A percentile compares a stretch with the other conserved stretches of the same genome.
Conservation (phyloP, 805 yeast genomes). For the Yarrowia hollandica region DNA sequence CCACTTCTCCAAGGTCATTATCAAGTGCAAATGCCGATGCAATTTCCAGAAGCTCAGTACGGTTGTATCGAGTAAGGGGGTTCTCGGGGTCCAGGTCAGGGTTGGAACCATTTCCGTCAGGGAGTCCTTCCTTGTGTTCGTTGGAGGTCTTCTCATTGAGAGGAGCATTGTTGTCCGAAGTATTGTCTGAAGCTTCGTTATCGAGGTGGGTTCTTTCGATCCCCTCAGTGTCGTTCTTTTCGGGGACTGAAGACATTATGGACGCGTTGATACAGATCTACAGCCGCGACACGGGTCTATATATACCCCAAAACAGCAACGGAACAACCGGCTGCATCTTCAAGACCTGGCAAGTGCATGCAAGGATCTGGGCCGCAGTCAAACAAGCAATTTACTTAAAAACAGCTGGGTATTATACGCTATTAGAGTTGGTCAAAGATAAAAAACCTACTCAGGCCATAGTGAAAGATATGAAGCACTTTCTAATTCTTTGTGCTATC, state of each 20-base stretch:
- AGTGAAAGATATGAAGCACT: too few species aligned
- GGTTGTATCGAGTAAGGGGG: constrained; percentile 4
- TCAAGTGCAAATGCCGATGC: background rate
- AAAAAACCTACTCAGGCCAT: too few species aligned
- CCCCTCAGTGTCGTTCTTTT: background rate
- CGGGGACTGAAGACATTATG: background rate
- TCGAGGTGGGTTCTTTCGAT: background rate
- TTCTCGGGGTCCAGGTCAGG: constrained; percentile 9
- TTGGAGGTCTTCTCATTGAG: background rate
- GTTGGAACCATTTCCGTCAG: background rate
- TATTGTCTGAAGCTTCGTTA: background rate
- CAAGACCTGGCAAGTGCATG: constrained; percentile 5
- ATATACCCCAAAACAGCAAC: constrained; percentile 1
- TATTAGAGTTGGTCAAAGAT: background rate
- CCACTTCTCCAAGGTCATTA: background rate
- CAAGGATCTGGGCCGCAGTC: background rate
- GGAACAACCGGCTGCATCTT: background rate
- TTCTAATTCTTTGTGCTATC: background rate
- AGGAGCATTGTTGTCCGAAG: background rate
- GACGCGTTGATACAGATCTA: background rate
- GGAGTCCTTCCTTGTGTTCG: background rate
- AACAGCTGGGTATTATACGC: too few species aligned
- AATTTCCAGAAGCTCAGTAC: constrained; percentile 2
- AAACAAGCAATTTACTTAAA: background rate
- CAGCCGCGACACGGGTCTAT: background rate